Evolutionary conservation across 108 stramenopile genomes (phyloP).

Genomic region (Cyclotella cryptica): DNA sequence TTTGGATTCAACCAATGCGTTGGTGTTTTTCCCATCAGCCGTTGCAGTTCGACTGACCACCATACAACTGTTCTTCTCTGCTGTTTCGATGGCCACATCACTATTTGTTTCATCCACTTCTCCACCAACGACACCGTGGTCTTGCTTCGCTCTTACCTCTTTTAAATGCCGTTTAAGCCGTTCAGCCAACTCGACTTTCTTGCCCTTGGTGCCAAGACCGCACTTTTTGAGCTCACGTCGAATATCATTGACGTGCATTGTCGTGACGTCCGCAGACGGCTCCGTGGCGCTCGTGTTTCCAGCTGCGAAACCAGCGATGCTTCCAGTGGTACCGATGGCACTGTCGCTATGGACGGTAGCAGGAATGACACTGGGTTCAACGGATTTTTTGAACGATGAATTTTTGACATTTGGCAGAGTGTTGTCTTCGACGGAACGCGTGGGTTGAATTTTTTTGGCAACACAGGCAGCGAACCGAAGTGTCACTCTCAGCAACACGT

Average conservation of each 20-base stretch:
- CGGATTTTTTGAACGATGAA: too few relatives aligned
- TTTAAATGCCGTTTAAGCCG: conserved; percentile 10
- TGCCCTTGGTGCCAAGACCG: background rate
- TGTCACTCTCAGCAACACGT: conserved; percentile 38
- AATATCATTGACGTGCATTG: conserved; percentile 2
- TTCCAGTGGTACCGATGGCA: too few relatives aligned
- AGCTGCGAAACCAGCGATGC: too few relatives aligned
- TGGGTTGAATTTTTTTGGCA: conserved; percentile 13
- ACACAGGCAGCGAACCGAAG: conserved; percentile 39
- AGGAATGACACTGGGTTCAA: too few relatives aligned
- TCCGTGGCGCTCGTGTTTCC: too few relatives aligned
- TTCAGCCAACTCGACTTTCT: conserved; percentile 6
- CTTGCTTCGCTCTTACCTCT: background rate
- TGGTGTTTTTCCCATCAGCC: background rate
- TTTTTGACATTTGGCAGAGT: conserved; percentile 1
- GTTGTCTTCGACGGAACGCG: background rate
- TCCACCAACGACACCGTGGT: background rate
- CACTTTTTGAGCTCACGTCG: conserved; percentile 5
- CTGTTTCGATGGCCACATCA: too few relatives aligned
- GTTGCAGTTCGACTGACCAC: background rate
- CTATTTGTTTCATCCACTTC: background rate
- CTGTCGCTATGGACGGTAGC: too few relatives aligned
- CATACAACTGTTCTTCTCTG: too few relatives aligned
- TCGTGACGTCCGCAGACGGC: background rate
- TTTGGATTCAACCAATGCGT: background rate